These are phyloP conservation scores for Solanum commersonii DNA, from an alignment of 257 asterid genomes.

Conservation along the genomic window DNA sequence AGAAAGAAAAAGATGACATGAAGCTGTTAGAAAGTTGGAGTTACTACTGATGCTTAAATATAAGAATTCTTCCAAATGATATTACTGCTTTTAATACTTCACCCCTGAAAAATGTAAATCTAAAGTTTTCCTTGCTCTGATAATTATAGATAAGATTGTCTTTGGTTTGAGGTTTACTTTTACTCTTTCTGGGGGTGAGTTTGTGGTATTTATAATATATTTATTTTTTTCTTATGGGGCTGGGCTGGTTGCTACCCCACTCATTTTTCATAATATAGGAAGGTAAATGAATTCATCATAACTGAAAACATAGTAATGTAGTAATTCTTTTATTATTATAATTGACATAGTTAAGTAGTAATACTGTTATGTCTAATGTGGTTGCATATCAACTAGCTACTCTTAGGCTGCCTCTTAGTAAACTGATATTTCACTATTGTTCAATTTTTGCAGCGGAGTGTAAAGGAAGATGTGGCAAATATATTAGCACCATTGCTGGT, in stretches of 20 bases:
- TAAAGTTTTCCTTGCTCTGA: not conserved
- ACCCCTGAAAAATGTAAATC: not conserved
- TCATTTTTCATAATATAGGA: not conserved
- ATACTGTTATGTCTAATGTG: not conserved
- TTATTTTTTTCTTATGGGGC: too few species aligned
- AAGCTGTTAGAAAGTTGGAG: not conserved
- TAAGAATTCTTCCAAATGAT: not conserved
- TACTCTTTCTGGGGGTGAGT: not conserved
- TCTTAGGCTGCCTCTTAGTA: too few species aligned
- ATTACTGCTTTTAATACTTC: not conserved
- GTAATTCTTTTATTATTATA: not conserved
- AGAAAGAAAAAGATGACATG: not conserved
- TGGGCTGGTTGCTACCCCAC: not conserved
- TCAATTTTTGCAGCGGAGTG: constrained; percentile 37
- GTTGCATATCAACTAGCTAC: too few species aligned
- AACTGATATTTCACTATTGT: not conserved
- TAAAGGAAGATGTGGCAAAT: constrained; percentile 76
- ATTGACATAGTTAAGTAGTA: not conserved
- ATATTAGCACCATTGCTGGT: constrained; percentile 60
- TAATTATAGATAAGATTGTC: not conserved
- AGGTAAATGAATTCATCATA: not conserved
- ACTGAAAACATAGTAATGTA: not conserved
- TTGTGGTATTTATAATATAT: not conserved
- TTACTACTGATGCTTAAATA: not conserved
- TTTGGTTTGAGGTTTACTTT: not conserved